phyloP scores from a whole-genome alignment of 2,329 filamentous ascomycete species.

The Sporothrix mexicana region DNA sequence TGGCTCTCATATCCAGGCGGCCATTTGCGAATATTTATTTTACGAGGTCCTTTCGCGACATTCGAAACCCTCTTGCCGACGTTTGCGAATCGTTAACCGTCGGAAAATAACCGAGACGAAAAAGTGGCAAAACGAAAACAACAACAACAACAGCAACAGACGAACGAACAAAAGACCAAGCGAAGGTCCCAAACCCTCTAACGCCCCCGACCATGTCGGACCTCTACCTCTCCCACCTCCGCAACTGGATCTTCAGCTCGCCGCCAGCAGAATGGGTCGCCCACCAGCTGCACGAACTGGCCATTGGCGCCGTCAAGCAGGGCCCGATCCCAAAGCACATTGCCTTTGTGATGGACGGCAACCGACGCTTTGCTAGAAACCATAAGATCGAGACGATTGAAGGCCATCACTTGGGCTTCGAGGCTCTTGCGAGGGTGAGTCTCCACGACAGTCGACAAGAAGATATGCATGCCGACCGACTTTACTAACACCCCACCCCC shows the following conservation, averaged over 20 bases:
- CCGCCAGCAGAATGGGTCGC: slow-evolving; percentile 92
- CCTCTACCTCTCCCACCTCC: slow-evolving; percentile 55
- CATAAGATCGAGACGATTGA: slow-evolving; percentile 96
- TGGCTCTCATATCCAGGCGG: neutral
- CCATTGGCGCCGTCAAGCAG: slow-evolving; percentile 87
- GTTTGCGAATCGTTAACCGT: neutral
- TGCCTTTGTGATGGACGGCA: slow-evolving; percentile 99
- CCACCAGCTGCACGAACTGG: slow-evolving; percentile 75
- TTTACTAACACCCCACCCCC: slow-evolving; percentile 33
- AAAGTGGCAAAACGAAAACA: too few relatives aligned
- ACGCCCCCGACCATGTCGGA: slow-evolving; percentile 55
- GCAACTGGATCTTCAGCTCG: slow-evolving; percentile 79
- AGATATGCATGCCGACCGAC: neutral
- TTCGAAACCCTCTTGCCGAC: neutral
- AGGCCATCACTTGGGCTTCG: slow-evolving; percentile 93
- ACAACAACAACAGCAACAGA: neutral
- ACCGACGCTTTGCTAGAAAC: slow-evolving; percentile 85
- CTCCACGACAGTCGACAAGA: neutral
- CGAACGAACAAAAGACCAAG: neutral
- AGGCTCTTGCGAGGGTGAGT: slow-evolving; percentile 83
- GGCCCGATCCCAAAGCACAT: slow-evolving; percentile 93
- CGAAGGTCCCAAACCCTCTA: neutral
- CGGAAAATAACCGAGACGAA: neutral
- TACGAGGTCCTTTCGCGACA: neutral
- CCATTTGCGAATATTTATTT: neutral